Conservation (phyloP, 495 filamentous ascomycete genomes). For the Poronia punctata region DNA sequence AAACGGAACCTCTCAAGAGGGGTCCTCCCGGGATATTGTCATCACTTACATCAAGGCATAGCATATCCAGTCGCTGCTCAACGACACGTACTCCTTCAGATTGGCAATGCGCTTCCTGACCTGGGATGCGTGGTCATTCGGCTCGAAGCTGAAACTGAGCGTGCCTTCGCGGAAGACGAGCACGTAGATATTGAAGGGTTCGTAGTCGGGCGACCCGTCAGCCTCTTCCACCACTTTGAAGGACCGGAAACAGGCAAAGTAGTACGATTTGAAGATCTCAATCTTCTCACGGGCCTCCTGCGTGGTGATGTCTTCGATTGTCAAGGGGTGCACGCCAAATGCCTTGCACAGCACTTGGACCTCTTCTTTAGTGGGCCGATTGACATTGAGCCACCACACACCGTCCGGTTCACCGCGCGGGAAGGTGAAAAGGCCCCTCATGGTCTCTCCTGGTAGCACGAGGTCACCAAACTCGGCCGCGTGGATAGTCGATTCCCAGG, state of each 20-base stretch:
- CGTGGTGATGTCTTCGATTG: conserved; percentile 86
- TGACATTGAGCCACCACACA: conserved; percentile 93
- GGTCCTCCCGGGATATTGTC: no score
- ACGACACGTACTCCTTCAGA: conserved; percentile 84
- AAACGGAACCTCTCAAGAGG: no score
- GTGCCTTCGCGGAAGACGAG: conserved; percentile 95
- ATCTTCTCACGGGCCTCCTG: conserved; percentile 97
- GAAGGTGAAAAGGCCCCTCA: conserved; percentile 81
- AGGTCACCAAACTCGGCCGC: conserved; percentile 81
- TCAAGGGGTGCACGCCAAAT: conserved; percentile 89
- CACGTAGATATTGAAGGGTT: conserved; percentile 92
- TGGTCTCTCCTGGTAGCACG: conserved; percentile 77
- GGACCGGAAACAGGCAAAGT: conserved; percentile 94
- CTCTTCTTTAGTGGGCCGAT: conserved; percentile 84
- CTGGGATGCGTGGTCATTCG: conserved; percentile 74
- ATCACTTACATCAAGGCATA: conserved; percentile 95
- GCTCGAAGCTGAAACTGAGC: conserved; percentile 83
- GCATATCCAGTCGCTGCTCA: conserved; percentile 97
- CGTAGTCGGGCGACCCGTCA: conserved; percentile 75
- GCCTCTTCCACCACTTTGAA: conserved; percentile 61
- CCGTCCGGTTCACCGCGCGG: conserved; percentile 60
- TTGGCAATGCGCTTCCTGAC: conserved; percentile 88
- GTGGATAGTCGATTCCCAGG: conserved; percentile 84
- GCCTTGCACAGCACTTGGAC: conserved; percentile 80
- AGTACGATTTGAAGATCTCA: conserved; percentile 93